phyloP scores from a whole-genome alignment of 202 grass and related monocot genomes.

The Schoenoplectus triqueter region DNA sequence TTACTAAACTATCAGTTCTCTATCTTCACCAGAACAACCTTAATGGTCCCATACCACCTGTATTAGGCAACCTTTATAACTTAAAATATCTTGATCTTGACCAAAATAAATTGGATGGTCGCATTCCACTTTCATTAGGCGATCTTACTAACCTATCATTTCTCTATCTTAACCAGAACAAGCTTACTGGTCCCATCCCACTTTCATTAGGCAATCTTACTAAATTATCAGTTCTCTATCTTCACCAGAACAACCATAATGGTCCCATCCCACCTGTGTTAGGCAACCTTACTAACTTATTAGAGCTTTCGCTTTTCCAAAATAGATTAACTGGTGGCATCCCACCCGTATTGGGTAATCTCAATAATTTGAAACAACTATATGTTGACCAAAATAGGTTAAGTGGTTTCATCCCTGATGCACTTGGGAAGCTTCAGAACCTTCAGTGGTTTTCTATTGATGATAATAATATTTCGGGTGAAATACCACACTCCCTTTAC shows the following conservation, averaged over 20 bases:
- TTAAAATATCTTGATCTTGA: neutral
- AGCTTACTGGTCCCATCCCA: too few species aligned
- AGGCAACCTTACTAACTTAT: neutral
- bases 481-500: neutral
- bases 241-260: too few species aligned
- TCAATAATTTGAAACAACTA: neutral
- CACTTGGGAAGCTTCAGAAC: neutral
- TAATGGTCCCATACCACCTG: neutral
- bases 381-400: neutral
- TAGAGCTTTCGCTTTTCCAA: neutral
- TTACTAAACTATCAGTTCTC: too few species aligned
- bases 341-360: neutral
- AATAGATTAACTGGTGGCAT: neutral
- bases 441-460: neutral
- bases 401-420: conserved; percentile 28
- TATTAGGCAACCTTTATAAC: neutral
- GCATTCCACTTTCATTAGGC: neutral
- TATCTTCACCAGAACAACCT: too few species aligned
- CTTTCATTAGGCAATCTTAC: too few species aligned
- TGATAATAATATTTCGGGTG: conserved; percentile 11
- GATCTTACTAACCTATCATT: neutral
- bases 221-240: too few species aligned
- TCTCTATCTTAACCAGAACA: too few species aligned
- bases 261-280: neutral
- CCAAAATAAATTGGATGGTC: neutral